phyloP scores from a whole-genome alignment of 164 flowering plant species.

The Pachysandra terminalis region DNA sequence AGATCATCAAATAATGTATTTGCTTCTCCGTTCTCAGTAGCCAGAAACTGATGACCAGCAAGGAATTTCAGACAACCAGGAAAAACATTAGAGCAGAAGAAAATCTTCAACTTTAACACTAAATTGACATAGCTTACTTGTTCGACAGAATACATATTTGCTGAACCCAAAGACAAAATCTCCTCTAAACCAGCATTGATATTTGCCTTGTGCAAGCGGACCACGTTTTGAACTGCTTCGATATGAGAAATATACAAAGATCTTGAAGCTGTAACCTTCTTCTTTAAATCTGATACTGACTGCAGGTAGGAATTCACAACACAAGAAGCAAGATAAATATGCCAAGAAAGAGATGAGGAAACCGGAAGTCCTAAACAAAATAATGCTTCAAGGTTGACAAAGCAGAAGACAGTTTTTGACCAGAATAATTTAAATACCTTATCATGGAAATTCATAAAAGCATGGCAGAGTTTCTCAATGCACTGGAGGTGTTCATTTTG shows the following conservation, averaged over 20 bases:
- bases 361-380: not conserved
- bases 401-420: not conserved
- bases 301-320: conserved; percentile 17
- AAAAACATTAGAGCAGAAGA: not conserved
- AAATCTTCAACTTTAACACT: not conserved
- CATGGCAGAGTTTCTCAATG: conserved; percentile 61
- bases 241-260: conserved; percentile 66
- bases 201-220: conserved; percentile 75
- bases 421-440: conserved; percentile 41
- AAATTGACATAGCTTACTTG: conserved; percentile 38
- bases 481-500: conserved; percentile 73
- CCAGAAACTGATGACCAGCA: conserved; percentile 46
- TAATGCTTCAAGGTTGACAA: not conserved
- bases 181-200: conserved; percentile 75
- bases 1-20: conserved; percentile 66
- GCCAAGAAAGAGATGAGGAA: not conserved
- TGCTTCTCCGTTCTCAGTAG: conserved; percentile 43
- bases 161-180: conserved; percentile 47
- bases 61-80: not conserved
- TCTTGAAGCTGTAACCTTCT: conserved; percentile 57
- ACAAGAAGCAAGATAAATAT: not conserved
- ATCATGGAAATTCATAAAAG: conserved; percentile 51
- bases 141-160: conserved; percentile 48
- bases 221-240: conserved; percentile 88
- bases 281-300: conserved; percentile 62